Percentiles rank a stretch among this genome's conserved stretches.
phyloP scores from a whole-genome alignment of 1,284 basidiomycete genomes.

The Meripilus lineatus region DNA sequence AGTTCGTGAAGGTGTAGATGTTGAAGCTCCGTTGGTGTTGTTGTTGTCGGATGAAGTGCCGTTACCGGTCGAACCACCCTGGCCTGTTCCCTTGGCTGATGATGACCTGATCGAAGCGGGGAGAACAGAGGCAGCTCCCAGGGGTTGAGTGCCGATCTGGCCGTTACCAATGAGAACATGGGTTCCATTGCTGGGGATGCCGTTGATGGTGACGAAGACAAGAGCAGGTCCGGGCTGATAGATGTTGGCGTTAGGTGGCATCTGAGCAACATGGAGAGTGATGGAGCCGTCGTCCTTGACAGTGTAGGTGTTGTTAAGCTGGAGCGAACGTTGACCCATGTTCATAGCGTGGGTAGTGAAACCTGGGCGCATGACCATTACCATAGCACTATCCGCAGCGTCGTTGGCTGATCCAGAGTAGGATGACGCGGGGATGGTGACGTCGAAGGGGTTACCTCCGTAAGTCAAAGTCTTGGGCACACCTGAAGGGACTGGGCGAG shows the following conservation, averaged over 20 bases:
- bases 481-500: conserved; percentile 69
- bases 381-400: conserved; percentile 74
- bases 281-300: conserved; percentile 73
- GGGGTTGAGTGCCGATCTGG: conserved; percentile 64
- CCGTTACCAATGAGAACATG: conserved; percentile 80
- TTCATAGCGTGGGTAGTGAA: conserved; percentile 97
- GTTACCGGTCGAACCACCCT: conserved; percentile 16
- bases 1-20: conserved; percentile 30
- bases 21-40: conserved; percentile 15
- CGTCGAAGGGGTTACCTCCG: conserved; percentile 80
- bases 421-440: conserved; percentile 56
- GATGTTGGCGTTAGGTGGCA: conserved; percentile 78
- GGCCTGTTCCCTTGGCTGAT: conserved; percentile 34
- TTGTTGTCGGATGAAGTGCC: conserved; percentile 16
- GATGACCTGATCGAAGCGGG: conserved; percentile 45
- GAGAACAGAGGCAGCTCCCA: conserved; percentile 39
- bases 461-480: conserved; percentile 75
- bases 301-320: conserved; percentile 79
- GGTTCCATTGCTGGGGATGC: conserved; percentile 77
- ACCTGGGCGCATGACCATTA: conserved; percentile 80
- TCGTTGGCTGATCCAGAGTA: conserved; percentile 64
- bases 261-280: conserved; percentile 73
- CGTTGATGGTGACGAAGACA: conserved; percentile 76
- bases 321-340: conserved; percentile 81
- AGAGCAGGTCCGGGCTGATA: conserved; percentile 85